Percentiles rank a stretch among this genome's conserved stretches.
Conservation (phyloP, 2,329 filamentous ascomycete genomes). For the Diplodia scrobiculata region DNA sequence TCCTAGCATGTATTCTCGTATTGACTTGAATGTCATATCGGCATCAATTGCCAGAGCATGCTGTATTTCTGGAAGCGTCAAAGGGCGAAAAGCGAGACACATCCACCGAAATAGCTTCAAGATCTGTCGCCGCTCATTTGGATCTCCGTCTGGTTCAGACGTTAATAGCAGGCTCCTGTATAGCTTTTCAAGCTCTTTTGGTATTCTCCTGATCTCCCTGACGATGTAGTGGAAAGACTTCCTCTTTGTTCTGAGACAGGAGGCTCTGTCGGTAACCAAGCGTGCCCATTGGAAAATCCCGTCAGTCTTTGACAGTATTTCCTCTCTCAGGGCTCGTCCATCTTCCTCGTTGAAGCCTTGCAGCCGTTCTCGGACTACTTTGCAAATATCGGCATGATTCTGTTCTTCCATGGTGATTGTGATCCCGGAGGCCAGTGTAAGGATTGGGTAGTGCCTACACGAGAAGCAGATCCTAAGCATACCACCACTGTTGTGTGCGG, state of each 20-base stretch:
- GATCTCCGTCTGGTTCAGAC: not conserved
- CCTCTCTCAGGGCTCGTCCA: fast-evolving
- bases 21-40: not conserved
- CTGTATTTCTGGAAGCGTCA: not conserved
- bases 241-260: not conserved
- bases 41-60: not conserved
- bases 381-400: not conserved
- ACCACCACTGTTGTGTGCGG: no score
- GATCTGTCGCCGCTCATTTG: not conserved
- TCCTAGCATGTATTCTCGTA: not conserved
- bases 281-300: not conserved
- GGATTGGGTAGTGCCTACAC: not conserved
- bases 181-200: not conserved
- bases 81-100: not conserved
- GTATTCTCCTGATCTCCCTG: not conserved
- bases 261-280: not conserved
- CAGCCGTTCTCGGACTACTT: not conserved
- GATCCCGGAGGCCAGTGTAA: not conserved
- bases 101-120: not conserved
- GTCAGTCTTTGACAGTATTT: fast-evolving
- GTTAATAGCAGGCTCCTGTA: not conserved
- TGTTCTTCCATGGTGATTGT: not conserved
- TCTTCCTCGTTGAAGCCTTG: not conserved
- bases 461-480: not conserved
- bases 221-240: not conserved